Percentiles rank a stretch among this genome's conserved stretches.
These are phyloP conservation scores for Cladosporium austrohemisphaericum DNA, from an alignment of 2,329 filamentous ascomycete genomes.

Conservation along the genomic window DNA sequence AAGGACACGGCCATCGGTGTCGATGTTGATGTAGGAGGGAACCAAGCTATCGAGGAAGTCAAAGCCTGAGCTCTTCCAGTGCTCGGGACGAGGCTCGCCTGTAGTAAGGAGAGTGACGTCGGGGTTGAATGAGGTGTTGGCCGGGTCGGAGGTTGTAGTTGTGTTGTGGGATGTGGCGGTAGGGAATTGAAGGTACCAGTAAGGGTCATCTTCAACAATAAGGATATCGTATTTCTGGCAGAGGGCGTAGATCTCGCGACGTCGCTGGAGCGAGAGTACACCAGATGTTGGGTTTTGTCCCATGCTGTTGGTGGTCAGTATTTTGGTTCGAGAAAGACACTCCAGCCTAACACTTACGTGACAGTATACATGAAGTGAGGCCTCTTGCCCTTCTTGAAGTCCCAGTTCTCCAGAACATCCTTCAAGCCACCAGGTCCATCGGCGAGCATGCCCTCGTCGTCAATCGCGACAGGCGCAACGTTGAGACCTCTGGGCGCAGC, in stretches of 20 bases:
- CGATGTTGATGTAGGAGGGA: slow-evolving; percentile 76
- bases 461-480: slow-evolving; percentile 69
- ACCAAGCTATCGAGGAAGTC: slow-evolving; percentile 77
- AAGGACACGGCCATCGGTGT: slow-evolving; percentile 81
- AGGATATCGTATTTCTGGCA: slow-evolving; percentile 83
- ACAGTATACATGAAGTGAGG: slow-evolving; percentile 89
- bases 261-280: slow-evolving; percentile 67
- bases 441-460: slow-evolving; percentile 74
- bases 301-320: slow-evolving; percentile 50
- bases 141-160: slow-evolving; percentile 25
- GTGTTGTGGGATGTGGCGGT: slow-evolving; percentile 53
- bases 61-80: slow-evolving; percentile 60
- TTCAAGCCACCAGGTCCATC: slow-evolving; percentile 68
- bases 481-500: slow-evolving; percentile 66
- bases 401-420: slow-evolving; percentile 80
- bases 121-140: slow-evolving; percentile 30
- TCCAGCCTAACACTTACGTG: slow-evolving; percentile 59
- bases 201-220: slow-evolving; percentile 91
- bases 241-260: slow-evolving; percentile 73
- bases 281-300: slow-evolving; percentile 86
- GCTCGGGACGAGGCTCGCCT: slow-evolving; percentile 47
- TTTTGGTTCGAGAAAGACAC: neutral
- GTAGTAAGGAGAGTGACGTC: slow-evolving; percentile 35
- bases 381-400: slow-evolving; percentile 65
- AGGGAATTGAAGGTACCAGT: slow-evolving; percentile 91